A percentile compares a stretch with the other conserved stretches of the same genome.
Conservation (phyloP, 2,329 filamentous ascomycete species). For the Coniochaeta prunicola region DNA sequence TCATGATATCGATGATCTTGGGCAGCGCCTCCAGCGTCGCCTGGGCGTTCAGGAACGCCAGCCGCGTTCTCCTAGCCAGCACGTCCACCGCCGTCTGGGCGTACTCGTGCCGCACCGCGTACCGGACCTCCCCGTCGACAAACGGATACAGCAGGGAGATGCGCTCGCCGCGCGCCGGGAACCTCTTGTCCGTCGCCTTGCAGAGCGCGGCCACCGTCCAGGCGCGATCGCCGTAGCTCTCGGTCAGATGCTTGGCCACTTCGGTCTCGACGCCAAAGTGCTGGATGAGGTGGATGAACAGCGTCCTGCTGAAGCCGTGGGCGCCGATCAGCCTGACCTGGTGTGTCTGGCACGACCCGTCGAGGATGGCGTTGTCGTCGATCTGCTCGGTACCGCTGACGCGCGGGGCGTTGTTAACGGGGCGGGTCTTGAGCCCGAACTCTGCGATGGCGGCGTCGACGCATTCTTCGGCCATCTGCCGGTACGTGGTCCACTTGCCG, state of each 20-base stretch:
- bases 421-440: constrained; percentile 51
- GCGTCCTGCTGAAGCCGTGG: constrained; percentile 76
- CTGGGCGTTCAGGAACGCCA: constrained; percentile 89
- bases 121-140: constrained; percentile 84
- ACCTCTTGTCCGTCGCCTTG: constrained; percentile 67
- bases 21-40: constrained; percentile 83
- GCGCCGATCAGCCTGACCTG: constrained; percentile 66
- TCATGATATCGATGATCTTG: constrained; percentile 82
- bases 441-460: constrained; percentile 69
- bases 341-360: constrained; percentile 70
- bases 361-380: constrained; percentile 64
- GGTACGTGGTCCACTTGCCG: constrained; percentile 85
- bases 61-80: constrained; percentile 71
- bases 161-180: constrained; percentile 75
- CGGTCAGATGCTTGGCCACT: constrained; percentile 79
- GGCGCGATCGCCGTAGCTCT: constrained; percentile 85
- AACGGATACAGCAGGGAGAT: constrained; percentile 81
- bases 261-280: constrained; percentile 89
- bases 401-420: constrained; percentile 48
- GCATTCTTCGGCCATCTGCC: constrained; percentile 81
- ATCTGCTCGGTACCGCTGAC: constrained; percentile 61
- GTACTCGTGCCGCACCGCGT: constrained; percentile 82
- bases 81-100: constrained; percentile 88
- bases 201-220: constrained; percentile 85
- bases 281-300: constrained; percentile 93